Base-by-base conservation (phyloP, 1,139 yeast species). In the Chernovozyma aurita region DNA sequence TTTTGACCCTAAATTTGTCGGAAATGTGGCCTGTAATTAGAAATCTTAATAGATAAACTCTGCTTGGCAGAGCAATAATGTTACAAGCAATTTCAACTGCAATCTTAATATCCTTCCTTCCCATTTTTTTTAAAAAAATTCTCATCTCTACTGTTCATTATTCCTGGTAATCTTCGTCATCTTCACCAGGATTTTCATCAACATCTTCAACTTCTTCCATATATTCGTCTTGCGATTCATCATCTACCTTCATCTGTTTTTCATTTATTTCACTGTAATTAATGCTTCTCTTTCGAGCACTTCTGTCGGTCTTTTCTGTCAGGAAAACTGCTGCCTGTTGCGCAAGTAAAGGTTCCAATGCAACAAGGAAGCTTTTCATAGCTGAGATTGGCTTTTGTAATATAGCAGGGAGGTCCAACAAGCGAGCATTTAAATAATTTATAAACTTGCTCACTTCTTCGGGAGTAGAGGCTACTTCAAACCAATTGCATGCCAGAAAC, bases 401-500 rank as follows among this genome's bases (percentile, higher is more conserved):
- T 30, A 42, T 35, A 5, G 52, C 42, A 1, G 43, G 32, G 14
- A 37, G 13, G 14, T n/a, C 4, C n/a, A 33, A 60, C 28, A 68
- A 37, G 28, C 56, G 54, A 1, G 17, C 17, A 1, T 46, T 46
- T 24, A 72, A 41, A 38, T 46, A 59, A 1, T 50, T 49, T 2
- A 63, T 46, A 45, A 73, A 73, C 2, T 35, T 36, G 6, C 46
- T 38, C 28, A 73, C 52, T 34, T 69, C 70, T 2, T 36, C 43
- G 4, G 51, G 44, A 39, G 57, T 59, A 2, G 61, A 44, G 0
- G 78, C 78, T 15, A 73, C 63, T 42, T 70, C 75, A 47, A 62
- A 71, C 70, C 76, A 70, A 30, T 56, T 52, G 29, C 53, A 52
- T 24, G 40, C 33, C n/a, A n/a, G n/a, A n/a, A n/a, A n/a, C n/a